Percentiles rank a stretch among this genome's conserved stretches.
Conservation (phyloP, 352 stramenopile genomes). For the Phytophthora agathidicida region DNA sequence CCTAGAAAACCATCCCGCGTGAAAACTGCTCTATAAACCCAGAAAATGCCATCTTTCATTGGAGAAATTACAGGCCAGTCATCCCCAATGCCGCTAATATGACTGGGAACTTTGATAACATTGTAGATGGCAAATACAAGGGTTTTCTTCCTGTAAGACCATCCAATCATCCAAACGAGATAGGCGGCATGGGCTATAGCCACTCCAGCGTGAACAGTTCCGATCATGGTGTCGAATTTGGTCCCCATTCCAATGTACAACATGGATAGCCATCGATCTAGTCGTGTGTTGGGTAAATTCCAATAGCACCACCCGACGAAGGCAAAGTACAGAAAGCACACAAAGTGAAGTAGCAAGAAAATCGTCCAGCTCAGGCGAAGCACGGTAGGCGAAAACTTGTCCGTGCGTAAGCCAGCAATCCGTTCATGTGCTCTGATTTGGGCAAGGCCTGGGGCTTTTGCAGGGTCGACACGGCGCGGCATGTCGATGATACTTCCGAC, state of each 20-base stretch:
- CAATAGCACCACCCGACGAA: conserved; percentile 29
- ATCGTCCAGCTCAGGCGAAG: conserved; percentile 18
- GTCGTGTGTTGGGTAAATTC: conserved; percentile 28
- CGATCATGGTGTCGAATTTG: conserved; percentile 18
- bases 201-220: conserved; percentile 11
- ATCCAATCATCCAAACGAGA: conserved; percentile 32
- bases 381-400: conserved; percentile 23
- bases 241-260: conserved; percentile 31
- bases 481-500: conserved; percentile 11
- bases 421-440: conserved; percentile 16
- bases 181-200: conserved; percentile 24
- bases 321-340: conserved; percentile 36
- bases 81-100: not conserved
- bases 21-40: conserved; percentile 28
- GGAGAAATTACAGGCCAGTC: not conserved
- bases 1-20: conserved; percentile 33
- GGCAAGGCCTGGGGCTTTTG: conserved; percentile 3
- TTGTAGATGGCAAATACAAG: conserved; percentile 36
- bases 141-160: conserved; percentile 17
- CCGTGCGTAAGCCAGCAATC: conserved; percentile 3
- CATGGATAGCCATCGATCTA: conserved; percentile 36
- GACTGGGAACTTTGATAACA: conserved; percentile 7
- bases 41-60: conserved; percentile 15
- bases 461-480: conserved; percentile 4
- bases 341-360: conserved; percentile 30